Evolutionary conservation across 805 yeast genomes (phyloP).

Genomic region (Candida insectalens): DNA sequence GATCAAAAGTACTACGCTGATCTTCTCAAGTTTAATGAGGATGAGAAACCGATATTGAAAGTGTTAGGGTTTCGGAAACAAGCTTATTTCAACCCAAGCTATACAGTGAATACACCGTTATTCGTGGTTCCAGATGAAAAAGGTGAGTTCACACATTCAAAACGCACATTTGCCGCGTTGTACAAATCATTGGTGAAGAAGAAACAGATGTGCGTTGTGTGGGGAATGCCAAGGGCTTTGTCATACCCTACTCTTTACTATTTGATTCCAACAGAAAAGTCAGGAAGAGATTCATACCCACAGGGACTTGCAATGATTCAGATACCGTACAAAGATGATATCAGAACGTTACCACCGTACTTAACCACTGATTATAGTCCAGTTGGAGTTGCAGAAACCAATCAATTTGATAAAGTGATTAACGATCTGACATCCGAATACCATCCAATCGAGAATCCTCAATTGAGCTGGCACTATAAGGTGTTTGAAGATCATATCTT

Average conservation of each 20-base stretch:
- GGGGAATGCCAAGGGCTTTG: conserved; percentile 52
- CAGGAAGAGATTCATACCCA: conserved; percentile 28
- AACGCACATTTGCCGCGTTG: conserved; percentile 55
- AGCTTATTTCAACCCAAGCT: conserved; percentile 35
- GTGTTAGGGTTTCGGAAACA: conserved; percentile 58
- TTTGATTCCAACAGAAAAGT: conserved; percentile 40
- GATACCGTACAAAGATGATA: conserved; percentile 68
- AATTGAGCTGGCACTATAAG: conserved; percentile 56
- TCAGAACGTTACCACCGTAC: conserved; percentile 50
- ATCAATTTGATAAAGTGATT: conserved; percentile 14
- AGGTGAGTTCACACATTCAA: conserved; percentile 50
- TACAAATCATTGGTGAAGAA: conserved; percentile 47
- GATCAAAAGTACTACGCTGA: conserved; percentile 26
- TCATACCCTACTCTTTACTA: conserved; percentile 50
- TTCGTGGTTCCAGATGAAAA: conserved; percentile 61
- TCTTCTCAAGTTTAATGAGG: conserved; percentile 24
- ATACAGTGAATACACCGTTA: conserved; percentile 43
- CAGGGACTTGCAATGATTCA: conserved; percentile 65
- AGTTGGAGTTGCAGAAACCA: conserved; percentile 7
- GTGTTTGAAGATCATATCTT: conserved; percentile 55
- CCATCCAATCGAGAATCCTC: conserved; percentile 41
- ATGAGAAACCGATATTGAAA: conserved; percentile 41
- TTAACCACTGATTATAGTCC: conserved; percentile 6
- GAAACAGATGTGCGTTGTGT: conserved; percentile 54
- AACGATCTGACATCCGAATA: conserved; percentile 22